Conservation (phyloP, 176 grass and related monocot genomes). For the Raddia guianensis region DNA sequence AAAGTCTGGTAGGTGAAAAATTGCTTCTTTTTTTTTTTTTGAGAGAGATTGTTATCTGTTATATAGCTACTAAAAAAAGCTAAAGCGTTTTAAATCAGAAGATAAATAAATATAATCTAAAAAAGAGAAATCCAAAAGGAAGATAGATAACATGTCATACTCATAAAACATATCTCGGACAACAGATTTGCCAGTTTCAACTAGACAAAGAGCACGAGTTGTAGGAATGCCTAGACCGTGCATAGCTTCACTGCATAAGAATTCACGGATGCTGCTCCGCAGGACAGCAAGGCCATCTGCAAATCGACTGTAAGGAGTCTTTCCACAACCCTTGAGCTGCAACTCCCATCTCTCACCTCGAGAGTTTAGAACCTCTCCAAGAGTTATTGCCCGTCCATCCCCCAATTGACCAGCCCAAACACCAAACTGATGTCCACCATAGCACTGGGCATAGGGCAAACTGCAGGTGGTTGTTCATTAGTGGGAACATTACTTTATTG, state of each 20-base stretch:
- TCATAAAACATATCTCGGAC: slow-evolving; percentile 97
- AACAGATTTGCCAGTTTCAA: slow-evolving; percentile 88
- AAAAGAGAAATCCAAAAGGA: neutral
- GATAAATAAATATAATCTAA: neutral
- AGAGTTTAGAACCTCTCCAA: slow-evolving; percentile 86
- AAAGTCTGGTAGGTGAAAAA: neutral
- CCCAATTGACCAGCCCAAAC: slow-evolving; percentile 95
- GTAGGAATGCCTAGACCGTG: slow-evolving; percentile 90
- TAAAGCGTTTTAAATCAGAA: neutral
- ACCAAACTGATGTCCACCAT: slow-evolving; percentile 96
- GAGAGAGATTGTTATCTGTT: neutral
- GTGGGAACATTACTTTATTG: neutral
- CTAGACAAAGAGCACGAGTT: slow-evolving; percentile 84
- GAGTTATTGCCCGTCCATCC: slow-evolving; percentile 86
- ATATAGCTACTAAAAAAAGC: neutral
- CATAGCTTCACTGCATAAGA: slow-evolving; percentile 97
- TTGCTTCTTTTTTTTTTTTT: neutral
- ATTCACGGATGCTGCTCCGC: slow-evolving; percentile 95
- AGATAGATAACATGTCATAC: slow-evolving; percentile 60
- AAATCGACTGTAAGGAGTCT: slow-evolving; percentile 94
- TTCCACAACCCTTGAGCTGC: slow-evolving; percentile 94
- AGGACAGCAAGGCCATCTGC: slow-evolving; percentile 95
- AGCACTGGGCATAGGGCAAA: slow-evolving; percentile 86
- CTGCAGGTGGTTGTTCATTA: slow-evolving; percentile 53
- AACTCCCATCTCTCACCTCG: slow-evolving; percentile 86